A percentile compares a stretch with the other conserved stretches of the same genome.
Conservation (phyloP, 1,284 basidiomycete species). For the Ganoderma meredithae region DNA sequence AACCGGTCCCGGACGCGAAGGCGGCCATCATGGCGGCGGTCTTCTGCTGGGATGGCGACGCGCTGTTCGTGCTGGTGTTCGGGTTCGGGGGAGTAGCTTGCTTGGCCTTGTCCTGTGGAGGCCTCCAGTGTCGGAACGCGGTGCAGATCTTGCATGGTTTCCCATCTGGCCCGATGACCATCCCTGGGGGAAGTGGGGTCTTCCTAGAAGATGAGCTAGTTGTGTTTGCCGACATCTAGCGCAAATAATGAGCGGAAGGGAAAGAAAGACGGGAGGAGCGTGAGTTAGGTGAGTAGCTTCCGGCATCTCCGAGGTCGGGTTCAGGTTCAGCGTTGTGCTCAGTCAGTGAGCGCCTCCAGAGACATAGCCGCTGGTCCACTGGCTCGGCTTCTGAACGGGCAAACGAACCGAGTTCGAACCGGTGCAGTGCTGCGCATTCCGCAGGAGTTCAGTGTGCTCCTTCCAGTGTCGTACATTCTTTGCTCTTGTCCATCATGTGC, state of each 20-base stretch:
- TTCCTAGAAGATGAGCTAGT: slow-evolving; percentile 22
- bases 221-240: slow-evolving; percentile 10
- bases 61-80: slow-evolving; percentile 14
- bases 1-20: slow-evolving; percentile 46
- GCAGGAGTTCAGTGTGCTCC: too few species aligned
- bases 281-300: not conserved
- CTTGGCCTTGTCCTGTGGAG: too few species aligned
- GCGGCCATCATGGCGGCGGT: slow-evolving; percentile 51
- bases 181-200: slow-evolving; percentile 67
- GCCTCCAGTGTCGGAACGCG: slow-evolving; percentile 79
- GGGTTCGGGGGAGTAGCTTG: slow-evolving; percentile 27
- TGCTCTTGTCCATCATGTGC: too few species aligned
- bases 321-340: not conserved
- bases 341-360: not conserved
- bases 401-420: not conserved
- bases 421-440: not conserved
- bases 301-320: not conserved
- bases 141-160: slow-evolving; percentile 94
- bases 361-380: too few species aligned
- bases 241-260: not conserved
- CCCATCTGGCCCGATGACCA: slow-evolving; percentile 89
- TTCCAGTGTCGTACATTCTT: too few species aligned
- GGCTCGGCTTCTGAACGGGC: not conserved
- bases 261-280: not conserved
- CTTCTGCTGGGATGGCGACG: slow-evolving; percentile 33